Conservation (phyloP, 2,329 filamentous ascomycete species). For the Pezicula neosporulosa region DNA sequence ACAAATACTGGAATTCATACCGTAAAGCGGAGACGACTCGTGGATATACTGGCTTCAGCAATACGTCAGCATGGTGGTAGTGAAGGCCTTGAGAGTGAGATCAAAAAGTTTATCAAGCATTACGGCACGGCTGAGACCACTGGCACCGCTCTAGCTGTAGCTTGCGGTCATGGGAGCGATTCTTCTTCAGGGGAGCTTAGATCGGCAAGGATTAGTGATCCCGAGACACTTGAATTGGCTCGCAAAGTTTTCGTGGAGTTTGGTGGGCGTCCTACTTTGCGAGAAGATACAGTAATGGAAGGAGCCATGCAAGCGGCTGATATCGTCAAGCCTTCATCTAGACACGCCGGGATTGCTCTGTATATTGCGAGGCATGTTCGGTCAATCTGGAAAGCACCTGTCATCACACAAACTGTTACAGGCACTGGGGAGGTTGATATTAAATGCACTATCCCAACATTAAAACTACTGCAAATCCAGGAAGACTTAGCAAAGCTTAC, state of each 20-base stretch:
- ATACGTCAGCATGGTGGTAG: constrained; percentile 71
- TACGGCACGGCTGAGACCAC: constrained; percentile 90
- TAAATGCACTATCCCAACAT: constrained; percentile 59
- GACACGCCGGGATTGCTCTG: constrained; percentile 82
- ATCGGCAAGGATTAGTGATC: constrained; percentile 70
- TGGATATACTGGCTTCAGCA: constrained; percentile 86
- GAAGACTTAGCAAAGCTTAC: constrained; percentile 75
- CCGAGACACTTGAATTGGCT: constrained; percentile 80
- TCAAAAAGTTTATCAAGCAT: constrained; percentile 77
- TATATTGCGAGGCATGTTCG: constrained; percentile 88
- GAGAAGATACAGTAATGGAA: constrained; percentile 68
- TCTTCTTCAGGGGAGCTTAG: constrained; percentile 66
- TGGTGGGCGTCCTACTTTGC: constrained; percentile 81
- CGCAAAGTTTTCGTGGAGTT: constrained; percentile 87
- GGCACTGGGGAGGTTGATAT: constrained; percentile 58
- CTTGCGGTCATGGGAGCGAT: constrained; percentile 89
- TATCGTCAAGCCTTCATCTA: constrained; percentile 79
- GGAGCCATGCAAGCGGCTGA: constrained; percentile 67
- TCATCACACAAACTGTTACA: constrained; percentile 55
- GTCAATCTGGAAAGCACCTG: constrained; percentile 79
- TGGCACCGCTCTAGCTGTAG: constrained; percentile 87
- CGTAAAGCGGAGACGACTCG: constrained; percentile 76
- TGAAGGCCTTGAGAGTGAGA: constrained; percentile 76
- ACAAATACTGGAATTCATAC: constrained; percentile 90
- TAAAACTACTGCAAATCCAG: constrained; percentile 74